Evolutionary conservation across 2,329 filamentous ascomycete species (phyloP).

Genomic region (Aspergillus aculeatus): DNA sequence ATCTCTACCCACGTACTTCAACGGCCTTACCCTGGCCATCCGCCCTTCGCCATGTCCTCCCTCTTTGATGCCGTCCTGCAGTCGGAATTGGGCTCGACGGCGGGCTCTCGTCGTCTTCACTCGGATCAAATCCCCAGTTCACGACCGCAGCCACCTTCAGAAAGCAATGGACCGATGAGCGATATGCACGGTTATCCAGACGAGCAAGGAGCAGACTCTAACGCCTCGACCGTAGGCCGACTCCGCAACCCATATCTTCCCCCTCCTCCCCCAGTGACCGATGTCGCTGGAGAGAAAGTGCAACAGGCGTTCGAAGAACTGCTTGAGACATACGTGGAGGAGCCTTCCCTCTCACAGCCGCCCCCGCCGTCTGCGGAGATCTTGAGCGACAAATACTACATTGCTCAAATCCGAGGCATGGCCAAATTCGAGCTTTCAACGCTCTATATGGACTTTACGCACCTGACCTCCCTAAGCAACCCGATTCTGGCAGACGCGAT

Average conservation of each 20-base stretch:
- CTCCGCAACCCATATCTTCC: constrained; percentile 50
- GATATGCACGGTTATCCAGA: constrained; percentile 61
- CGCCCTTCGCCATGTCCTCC: constrained; percentile 38
- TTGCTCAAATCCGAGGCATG: constrained; percentile 65
- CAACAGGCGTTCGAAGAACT: constrained; percentile 63
- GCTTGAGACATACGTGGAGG: constrained; percentile 61
- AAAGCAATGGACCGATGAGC: constrained; percentile 53
- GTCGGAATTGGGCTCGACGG: constrained; percentile 41
- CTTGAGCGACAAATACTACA: constrained; percentile 63
- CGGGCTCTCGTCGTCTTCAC: constrained; percentile 28
- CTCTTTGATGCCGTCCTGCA: constrained; percentile 44
- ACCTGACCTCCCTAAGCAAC: constrained; percentile 74
- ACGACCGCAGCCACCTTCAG: constrained; percentile 52
- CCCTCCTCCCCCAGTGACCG: constrained; percentile 59
- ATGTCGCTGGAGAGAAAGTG: constrained; percentile 62
- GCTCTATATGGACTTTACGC: constrained; percentile 69
- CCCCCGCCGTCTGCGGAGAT: constrained; percentile 55
- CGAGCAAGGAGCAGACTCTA: constrained; percentile 59
- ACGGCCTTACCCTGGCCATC: constrained; percentile 27
- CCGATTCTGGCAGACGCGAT: constrained; percentile 82
- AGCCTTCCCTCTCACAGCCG: constrained; percentile 54
- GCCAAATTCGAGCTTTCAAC: constrained; percentile 62
- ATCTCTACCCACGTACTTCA: background rate
- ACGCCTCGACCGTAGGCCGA: constrained; percentile 49
- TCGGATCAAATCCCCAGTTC: constrained; percentile 52